Evolutionary conservation across 176 grass and related monocot genomes (phyloP), one percentile per base, ranked within the genome.

Genomic region (Hordeum marinum): DNA sequence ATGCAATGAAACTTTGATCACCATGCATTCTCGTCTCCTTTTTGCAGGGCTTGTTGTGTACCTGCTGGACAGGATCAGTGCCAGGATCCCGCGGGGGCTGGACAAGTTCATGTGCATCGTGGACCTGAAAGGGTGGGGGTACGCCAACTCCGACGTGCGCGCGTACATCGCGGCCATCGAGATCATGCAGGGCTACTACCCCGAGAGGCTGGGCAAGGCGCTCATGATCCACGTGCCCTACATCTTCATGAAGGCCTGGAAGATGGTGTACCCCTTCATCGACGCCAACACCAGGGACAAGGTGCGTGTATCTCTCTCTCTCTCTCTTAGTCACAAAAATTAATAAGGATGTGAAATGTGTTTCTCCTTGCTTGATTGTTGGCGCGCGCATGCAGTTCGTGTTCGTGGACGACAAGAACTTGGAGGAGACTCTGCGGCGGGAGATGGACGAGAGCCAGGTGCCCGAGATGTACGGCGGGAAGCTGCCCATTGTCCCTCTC

Each of bases 181-280:
- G 43, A 92, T 97, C 65, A 84, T 94, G 91, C 94, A 97, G 94
- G 91, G 75, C 64, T 90, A 85, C 83, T 96, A 91, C 64, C 94
- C 94, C 7, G 94, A 96, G 52, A 84, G 94, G 86, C 89, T 96
- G 5, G 94, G 78, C 73, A 96, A 93, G 85, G 89, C 78, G 3
- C 69, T 91, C 31, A 66, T 96, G 80, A 32, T 96, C 61, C 69
- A 93, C 77, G 91, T 90, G 37, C 94, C 94, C 9, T 90, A 87
- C 82, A 69, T 96, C 17, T 96, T 96, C 87, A 93, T 93, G 94
- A 96, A 91, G 78, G 89, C 89, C 14, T 96, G 94, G 94, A 93
- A 93, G 85, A 37, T 88, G 21, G 69, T 96, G 48, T 90, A 86
- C 72, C 94, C 91, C 2, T 93, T 96, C 78, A 93, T 96, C 57